Evolutionary conservation across 352 stramenopile genomes (phyloP).

Genomic region (Phytophthora agathidicida): DNA sequence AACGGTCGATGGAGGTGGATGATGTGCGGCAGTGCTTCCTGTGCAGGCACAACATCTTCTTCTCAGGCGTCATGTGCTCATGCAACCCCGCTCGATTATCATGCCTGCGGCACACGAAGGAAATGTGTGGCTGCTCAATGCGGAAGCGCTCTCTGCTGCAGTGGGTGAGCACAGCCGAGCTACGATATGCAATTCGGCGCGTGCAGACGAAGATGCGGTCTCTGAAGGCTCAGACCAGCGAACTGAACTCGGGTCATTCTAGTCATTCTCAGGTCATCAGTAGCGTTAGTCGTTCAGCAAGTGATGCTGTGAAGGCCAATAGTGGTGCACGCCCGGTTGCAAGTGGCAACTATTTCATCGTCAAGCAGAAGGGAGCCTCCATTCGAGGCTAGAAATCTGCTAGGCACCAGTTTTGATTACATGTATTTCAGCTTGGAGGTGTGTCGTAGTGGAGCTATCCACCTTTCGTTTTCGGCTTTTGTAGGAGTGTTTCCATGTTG

Average conservation of each 20-base stretch:
- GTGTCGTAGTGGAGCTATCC: too few species aligned
- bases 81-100: constrained; percentile 65
- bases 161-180: constrained; percentile 65
- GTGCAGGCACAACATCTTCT: constrained; percentile 85
- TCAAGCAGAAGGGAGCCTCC: constrained; percentile 9
- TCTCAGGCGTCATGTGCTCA: constrained; percentile 74
- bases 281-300: background rate
- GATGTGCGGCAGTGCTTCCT: constrained; percentile 71
- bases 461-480: too few species aligned
- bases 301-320: background rate
- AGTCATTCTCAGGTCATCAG: background rate
- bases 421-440: background rate
- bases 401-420: background rate
- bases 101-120: constrained; percentile 66
- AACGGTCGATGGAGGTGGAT: constrained; percentile 76
- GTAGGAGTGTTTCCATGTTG: too few species aligned
- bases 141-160: constrained; percentile 62
- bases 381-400: constrained; percentile 12
- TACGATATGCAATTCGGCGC: constrained; percentile 73
- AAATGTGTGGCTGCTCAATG: constrained; percentile 72
- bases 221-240: constrained; percentile 19
- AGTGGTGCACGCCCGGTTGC: background rate
- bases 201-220: constrained; percentile 70
- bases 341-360: constrained; percentile 10
- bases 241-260: background rate